Conservation (phyloP, 2,329 filamentous ascomycete genomes). For the Pezicula neosporulosa region DNA sequence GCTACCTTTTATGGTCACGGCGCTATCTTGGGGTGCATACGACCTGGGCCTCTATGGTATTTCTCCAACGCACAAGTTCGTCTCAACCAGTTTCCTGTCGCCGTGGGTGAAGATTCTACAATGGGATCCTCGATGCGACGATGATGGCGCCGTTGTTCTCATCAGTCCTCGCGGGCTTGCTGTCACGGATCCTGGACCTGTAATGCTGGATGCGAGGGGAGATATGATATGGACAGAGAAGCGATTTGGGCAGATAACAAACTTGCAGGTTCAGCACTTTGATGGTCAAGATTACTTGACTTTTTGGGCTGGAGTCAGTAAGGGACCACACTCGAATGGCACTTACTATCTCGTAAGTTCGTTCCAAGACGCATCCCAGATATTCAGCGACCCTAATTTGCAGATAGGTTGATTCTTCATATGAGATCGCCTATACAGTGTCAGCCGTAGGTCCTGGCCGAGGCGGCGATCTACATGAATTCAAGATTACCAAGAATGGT, state of each 20-base stretch:
- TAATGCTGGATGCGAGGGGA: constrained; percentile 11
- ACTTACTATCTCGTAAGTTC: neutral
- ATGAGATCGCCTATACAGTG: constrained; percentile 1
- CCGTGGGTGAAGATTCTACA: constrained; percentile 10
- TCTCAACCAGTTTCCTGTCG: constrained; percentile 21
- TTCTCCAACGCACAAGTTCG: constrained; percentile 9
- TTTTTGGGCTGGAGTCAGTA: constrained; percentile 33
- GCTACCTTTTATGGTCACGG: neutral
- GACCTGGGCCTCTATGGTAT: constrained; percentile 3
- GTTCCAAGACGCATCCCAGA: neutral
- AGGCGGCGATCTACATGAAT: constrained; percentile 39
- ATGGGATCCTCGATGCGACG: constrained; percentile 8
- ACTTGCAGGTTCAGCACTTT: constrained; percentile 31
- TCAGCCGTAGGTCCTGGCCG: constrained; percentile 25
- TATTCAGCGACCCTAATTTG: neutral
- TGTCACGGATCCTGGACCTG: constrained; percentile 10
- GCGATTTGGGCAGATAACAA: constrained; percentile 5
- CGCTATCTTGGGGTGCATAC: neutral
- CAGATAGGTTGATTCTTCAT: neutral
- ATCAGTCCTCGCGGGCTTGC: constrained; percentile 9
- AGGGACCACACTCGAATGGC: neutral
- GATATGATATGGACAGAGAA: constrained; percentile 15
- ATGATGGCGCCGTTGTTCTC: constrained; percentile 7
- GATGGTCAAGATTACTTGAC: constrained; percentile 41
- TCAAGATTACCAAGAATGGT: constrained; percentile 36